Evolutionary conservation across 139 green algal species (phyloP).

Genomic region (Coelastrella sp.): DNA sequence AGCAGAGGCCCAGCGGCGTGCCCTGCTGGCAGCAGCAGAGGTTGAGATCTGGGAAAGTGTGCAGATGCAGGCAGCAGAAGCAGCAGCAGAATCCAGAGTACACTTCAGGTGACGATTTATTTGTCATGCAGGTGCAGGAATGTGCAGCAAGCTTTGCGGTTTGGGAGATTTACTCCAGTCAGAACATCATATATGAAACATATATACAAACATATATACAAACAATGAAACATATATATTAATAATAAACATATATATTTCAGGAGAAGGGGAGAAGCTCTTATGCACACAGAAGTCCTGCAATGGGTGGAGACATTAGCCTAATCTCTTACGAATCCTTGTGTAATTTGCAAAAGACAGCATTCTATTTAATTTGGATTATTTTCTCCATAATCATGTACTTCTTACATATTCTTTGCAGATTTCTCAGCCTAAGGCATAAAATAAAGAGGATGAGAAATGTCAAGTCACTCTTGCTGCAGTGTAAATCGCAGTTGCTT

Average conservation of each 20-base stretch:
- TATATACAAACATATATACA: too few relatives aligned
- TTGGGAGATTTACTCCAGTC: not conserved
- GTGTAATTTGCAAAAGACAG: too few relatives aligned
- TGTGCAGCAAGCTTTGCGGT: not conserved
- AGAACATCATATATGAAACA: too few relatives aligned
- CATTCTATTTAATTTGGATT: too few relatives aligned
- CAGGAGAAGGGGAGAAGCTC: not conserved
- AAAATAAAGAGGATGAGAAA: not conserved
- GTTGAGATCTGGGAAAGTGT: slow-evolving; percentile 62
- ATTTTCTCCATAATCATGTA: too few relatives aligned
- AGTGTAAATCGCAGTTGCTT: too few relatives aligned
- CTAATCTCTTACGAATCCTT: too few relatives aligned
- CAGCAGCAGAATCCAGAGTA: slow-evolving; percentile 55
- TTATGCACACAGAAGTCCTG: not conserved
- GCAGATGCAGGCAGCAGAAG: slow-evolving; percentile 58
- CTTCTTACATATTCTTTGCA: too few relatives aligned
- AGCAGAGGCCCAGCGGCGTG: slow-evolving; percentile 60
- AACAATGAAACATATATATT: too few relatives aligned
- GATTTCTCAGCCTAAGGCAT: too few relatives aligned
- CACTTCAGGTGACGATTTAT: not conserved
- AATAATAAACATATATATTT: too few relatives aligned
- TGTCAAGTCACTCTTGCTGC: not conserved
- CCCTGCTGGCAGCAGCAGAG: slow-evolving; percentile 70
- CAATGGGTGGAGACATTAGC: not conserved
- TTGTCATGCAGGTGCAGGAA: not conserved